These are phyloP conservation scores for Leccinellum albellum DNA, from an alignment of 768 basidiomycete species.

Conservation along the genomic window DNA sequence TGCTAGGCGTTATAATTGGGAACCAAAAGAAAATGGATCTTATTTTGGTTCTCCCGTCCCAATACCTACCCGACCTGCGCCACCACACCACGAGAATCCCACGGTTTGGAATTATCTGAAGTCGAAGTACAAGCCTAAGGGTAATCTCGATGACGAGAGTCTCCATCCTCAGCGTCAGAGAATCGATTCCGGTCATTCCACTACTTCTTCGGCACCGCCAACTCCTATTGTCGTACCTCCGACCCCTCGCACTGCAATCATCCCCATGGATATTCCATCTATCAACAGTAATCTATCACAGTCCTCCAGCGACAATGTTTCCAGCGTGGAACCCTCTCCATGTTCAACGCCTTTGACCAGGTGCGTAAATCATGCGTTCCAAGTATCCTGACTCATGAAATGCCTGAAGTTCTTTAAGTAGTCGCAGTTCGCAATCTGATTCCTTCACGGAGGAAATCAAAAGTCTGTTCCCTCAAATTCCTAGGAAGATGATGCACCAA, in stretches of 20 bases:
- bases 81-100: background rate
- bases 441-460: no score
- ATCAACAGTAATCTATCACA: background rate
- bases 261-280: background rate
- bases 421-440: no score
- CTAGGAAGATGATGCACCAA: no score
- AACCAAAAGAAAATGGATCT: no score
- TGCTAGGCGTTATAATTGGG: constrained; percentile 8
- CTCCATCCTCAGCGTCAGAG: background rate
- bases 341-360: no score
- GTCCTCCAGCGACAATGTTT: no score
- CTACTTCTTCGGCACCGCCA: background rate
- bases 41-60: constrained; percentile 9
- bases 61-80: background rate
- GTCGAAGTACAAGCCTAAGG: background rate
- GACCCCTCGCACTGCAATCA: background rate
- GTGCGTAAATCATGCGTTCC: no score
- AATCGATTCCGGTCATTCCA: background rate
- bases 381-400: no score
- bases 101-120: background rate
- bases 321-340: no score
- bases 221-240: constrained; percentile 12
- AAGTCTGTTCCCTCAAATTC: no score
- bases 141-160: background rate
- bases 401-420: no score